Conservation (phyloP, 2,329 filamentous ascomycete genomes). For the Hymenoscyphus repandus region DNA sequence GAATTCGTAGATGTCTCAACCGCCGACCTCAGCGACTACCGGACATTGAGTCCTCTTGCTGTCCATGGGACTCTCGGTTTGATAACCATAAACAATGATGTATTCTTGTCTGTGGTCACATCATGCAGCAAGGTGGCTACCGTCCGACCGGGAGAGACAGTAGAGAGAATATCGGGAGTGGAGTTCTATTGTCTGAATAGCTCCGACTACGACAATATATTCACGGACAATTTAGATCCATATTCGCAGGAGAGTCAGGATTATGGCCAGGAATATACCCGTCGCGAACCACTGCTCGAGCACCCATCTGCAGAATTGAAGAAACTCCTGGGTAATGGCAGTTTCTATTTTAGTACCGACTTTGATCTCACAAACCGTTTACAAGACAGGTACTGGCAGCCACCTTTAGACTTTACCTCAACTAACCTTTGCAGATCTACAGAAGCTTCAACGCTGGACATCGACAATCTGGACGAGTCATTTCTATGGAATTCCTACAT, state of each 20-base stretch:
- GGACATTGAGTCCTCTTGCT: constrained; percentile 65
- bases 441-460: constrained; percentile 75
- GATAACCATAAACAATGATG: constrained; percentile 75
- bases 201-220: constrained; percentile 76
- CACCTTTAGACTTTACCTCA: constrained; percentile 1
- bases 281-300: constrained; percentile 67
- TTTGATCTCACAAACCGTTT: constrained; percentile 93
- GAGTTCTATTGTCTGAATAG: constrained; percentile 92
- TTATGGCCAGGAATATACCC: constrained; percentile 50
- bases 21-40: constrained; percentile 69
- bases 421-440: constrained; percentile 51
- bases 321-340: constrained; percentile 87
- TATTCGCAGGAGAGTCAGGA: constrained; percentile 26
- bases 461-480: constrained; percentile 86
- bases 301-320: constrained; percentile 88
- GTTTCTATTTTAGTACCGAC: constrained; percentile 97
- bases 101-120: constrained; percentile 88
- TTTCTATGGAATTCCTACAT: constrained; percentile 99
- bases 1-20: constrained; percentile 67
- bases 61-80: constrained; percentile 84
- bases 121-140: constrained; percentile 73
- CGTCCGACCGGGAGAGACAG: constrained; percentile 79
- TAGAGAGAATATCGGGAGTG: constrained; percentile 80
- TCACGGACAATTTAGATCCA: constrained; percentile 41
- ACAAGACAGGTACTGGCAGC: constrained; percentile 65